Base-by-base conservation (phyloP, 345 rosid genomes). In the Reutealis trisperma region DNA sequence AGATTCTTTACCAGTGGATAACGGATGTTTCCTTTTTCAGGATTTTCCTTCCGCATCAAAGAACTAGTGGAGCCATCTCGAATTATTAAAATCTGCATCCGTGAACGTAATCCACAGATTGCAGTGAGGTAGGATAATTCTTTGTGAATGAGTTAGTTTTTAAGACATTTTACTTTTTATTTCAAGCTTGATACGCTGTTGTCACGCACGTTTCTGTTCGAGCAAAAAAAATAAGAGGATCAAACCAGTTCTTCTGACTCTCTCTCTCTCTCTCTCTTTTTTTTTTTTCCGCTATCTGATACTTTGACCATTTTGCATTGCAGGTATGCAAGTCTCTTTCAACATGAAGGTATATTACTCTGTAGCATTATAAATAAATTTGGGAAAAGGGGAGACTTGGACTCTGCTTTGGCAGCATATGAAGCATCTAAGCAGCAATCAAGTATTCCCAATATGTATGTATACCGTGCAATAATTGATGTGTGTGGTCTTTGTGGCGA, bases 401-500 rank as follows among this genome's bases (percentile, higher is more conserved):
- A 77, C 34, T 90, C 94, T 72, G 96, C 94, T 69, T 78, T 93
- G 87, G 79, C 77, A 58, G 89, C 90, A 41, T 95, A 88, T 82
- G 96, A 93, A 83, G 90, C 85, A 57, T 86, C 85, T 82, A 88
- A 84, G 86, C 73, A 88, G 72, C 79, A 84, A 75, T 72, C 87
- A 72, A 80, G 42, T 58, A 81, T 82, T 68, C 92, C 95, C 69
- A 93, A 89, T 80, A 90, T 89, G 98, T 91, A 87, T 79, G 78
- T 92, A 67, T 90, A 77, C 80, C 99, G 94, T 68, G 87, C 94
- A 18, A 82, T 89, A 65, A 92, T 95, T 62, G 98, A 95, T 76
- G 87, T 83, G 67, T 93, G 96, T 52, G 99, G 98, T 76, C 85
- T 85, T 19, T 95, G 96, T 81, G 90, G 90, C 62, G 91, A 90